Base-by-base conservation (phyloP, 192 early-diverging fungal species). In the Backusella mclennaniae region DNA sequence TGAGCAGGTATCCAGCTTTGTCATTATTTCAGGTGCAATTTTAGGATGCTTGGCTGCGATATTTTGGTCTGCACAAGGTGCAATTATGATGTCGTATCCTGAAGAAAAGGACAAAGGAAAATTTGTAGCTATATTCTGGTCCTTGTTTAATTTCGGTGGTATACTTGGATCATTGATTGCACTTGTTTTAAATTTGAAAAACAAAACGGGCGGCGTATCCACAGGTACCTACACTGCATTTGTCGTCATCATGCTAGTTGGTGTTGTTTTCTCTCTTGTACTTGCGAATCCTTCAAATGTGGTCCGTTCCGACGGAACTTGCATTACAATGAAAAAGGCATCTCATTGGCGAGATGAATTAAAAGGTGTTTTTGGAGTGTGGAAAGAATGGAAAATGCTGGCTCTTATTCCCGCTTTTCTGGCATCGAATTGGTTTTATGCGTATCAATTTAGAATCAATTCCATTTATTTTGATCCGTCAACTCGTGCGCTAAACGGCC, bases 81-180 rank as follows among this genome's bases (percentile, higher is more conserved):
- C 92, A 75, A 93, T 96, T 76, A 93, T 94, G 90, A 86, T 93
- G 78, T 90, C 95, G 49, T 95, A 96, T 80, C 93, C 95, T 7
- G 86, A 85, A 15, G 94, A 95, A 75, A 82, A 90, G 19, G 84
- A 92, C 49, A 95, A 95, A 83, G 94, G 92, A 35, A 88, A 84
- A 74, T 95, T 86, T 79, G 93, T 96, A 33, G 90, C 90, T 7
- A 84, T 92, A 23, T 96, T 96, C 84, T 96, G 95, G 95, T 83
- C 89, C 41, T 93, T 95, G 63, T 96, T 95, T 86, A 94, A 94
- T 74, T 82, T 89, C 75, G 95, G 95, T 41, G 95, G 90, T 33
- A 89, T 95, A 69, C 74, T 96, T 33, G 95, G 95, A 68, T 91
- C 91, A 52, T 84, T 94, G 29, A 87, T 96, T 73, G 88, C 90